Base-by-base conservation (phyloP, 306 rosid species). In the Vicia sativa region DNA sequence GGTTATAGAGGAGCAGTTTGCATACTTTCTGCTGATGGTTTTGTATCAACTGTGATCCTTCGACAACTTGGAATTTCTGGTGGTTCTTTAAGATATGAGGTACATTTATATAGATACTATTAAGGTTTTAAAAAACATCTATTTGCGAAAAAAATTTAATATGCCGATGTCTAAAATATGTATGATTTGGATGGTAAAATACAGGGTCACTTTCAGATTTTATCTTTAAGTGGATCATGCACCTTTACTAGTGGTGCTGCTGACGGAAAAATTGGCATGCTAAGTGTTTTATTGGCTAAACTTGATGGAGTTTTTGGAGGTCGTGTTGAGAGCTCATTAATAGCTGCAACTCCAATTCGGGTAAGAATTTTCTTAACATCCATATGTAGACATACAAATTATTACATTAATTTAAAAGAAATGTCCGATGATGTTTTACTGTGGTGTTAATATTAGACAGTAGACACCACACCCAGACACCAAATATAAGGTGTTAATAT, bases 171-270 rank as follows among this genome's bases (percentile, higher is more conserved):
- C 37, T 31, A 6, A 31, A 31, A 0, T 6, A 5, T 6, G 9
- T 45, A 38, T 31, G 44, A 11, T 41, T 25, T 10, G 4, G 14
- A 3, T 41, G n/a, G 0, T 0, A 49, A 65, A 10, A 9, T 39
- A 74, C 80, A 87, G 90, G 96, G 95, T 5, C 23, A 3, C 10
- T 90, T 82, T 71, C 87, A 82, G 73, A 87, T 87, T 52, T 13
- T 87, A 11, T 6, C 52, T 0, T 73, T 90, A 6, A 11, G 63
- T 23, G 92, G 95, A 70, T 74, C 87, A 28, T 78, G 42, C 61
- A 26, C 77, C 45, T 67, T 9, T 2, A 7, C 14, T 14, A 3
- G 19, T 50, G 44, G 74, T n/a, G 26, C 0, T 39, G 42, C 5
- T 49, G 55, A 43, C 44, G 68, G 71, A 3, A 82, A 41, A 65